Evolutionary conservation across 2,329 filamentous ascomycete species (phyloP).

Genomic region (Fusarium buharicum): DNA sequence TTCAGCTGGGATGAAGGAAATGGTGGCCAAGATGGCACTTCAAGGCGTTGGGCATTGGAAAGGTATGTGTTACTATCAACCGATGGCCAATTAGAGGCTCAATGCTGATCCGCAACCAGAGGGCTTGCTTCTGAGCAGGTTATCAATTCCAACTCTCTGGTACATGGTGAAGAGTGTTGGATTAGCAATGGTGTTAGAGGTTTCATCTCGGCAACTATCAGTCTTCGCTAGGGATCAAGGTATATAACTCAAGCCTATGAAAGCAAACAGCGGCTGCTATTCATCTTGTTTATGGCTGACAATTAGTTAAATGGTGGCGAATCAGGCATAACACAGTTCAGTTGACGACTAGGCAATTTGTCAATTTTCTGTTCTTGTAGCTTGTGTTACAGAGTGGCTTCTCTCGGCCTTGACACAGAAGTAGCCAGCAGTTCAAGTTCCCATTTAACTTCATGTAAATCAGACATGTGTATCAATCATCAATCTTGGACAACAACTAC

Average conservation of each 20-base stretch:
- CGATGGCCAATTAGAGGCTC: not conserved
- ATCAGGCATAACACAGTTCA: slow-evolving; percentile 15
- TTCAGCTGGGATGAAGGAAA: slow-evolving; percentile 58
- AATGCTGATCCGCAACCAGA: slow-evolving; percentile 47
- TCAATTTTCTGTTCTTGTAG: not conserved
- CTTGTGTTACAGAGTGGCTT: slow-evolving; percentile 11
- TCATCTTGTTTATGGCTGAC: not conserved
- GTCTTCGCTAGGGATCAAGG: slow-evolving; percentile 28
- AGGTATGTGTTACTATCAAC: slow-evolving; percentile 55
- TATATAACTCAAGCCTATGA: not conserved
- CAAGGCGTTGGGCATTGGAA: slow-evolving; percentile 83
- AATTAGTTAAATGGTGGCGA: slow-evolving; percentile 2
- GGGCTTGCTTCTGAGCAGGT: slow-evolving; percentile 72
- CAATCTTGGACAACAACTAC: not conserved
- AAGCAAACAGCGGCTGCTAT: not conserved
- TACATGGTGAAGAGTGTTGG: slow-evolving; percentile 83
- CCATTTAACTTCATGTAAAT: not conserved
- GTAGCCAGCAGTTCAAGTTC: no score
- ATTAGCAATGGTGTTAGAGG: slow-evolving; percentile 89
- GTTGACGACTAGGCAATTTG: not conserved
- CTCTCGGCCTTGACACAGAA: not conserved
- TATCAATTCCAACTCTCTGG: slow-evolving; percentile 68
- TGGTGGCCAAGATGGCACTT: slow-evolving; percentile 86
- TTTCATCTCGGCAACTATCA: slow-evolving; percentile 67
- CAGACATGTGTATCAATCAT: not conserved